Percentiles rank a stretch among this genome's conserved stretches.
phyloP scores from a whole-genome alignment of 129 eudicot species.

The Dittrichia graveolens region DNA sequence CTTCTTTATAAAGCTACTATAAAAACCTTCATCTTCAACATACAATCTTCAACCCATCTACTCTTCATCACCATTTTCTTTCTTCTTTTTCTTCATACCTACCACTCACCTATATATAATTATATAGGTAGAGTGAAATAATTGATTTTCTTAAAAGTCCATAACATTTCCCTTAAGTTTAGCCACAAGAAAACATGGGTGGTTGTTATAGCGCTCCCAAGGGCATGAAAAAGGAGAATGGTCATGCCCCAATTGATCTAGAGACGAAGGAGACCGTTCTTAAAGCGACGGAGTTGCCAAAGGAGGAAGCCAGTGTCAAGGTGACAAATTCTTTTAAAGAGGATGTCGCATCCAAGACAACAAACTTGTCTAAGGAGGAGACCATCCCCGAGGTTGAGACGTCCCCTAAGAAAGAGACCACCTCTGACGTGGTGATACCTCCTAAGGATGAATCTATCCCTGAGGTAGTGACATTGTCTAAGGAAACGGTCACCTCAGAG shows the following conservation, averaged over 20 bases:
- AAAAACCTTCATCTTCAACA: slow-evolving; percentile 23
- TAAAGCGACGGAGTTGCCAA: background rate
- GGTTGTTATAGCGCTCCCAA: slow-evolving; percentile 38
- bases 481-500: background rate
- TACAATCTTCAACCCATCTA: slow-evolving; percentile 15
- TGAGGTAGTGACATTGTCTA: background rate
- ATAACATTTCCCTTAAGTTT: no score
- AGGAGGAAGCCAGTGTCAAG: slow-evolving; percentile 2
- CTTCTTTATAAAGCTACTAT: slow-evolving; percentile 21
- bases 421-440: background rate
- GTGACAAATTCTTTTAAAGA: background rate
- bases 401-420: slow-evolving; percentile 3
- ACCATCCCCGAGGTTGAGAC: background rate
- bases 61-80: slow-evolving; percentile 18
- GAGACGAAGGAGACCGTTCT: slow-evolving; percentile 19
- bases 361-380: slow-evolving; percentile 7
- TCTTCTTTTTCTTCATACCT: slow-evolving; percentile 24
- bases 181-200: slow-evolving; percentile 30
- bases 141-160: slow-evolving; percentile 1
- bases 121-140: slow-evolving; percentile 23
- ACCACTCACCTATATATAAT: slow-evolving; percentile 18
- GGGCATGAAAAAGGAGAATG: slow-evolving; percentile 15
- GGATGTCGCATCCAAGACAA: slow-evolving; percentile 1
- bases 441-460: background rate
- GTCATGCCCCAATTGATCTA: slow-evolving; percentile 23